Conservation (phyloP, 352 stramenopile genomes). For the Pythium volutum region DNA sequence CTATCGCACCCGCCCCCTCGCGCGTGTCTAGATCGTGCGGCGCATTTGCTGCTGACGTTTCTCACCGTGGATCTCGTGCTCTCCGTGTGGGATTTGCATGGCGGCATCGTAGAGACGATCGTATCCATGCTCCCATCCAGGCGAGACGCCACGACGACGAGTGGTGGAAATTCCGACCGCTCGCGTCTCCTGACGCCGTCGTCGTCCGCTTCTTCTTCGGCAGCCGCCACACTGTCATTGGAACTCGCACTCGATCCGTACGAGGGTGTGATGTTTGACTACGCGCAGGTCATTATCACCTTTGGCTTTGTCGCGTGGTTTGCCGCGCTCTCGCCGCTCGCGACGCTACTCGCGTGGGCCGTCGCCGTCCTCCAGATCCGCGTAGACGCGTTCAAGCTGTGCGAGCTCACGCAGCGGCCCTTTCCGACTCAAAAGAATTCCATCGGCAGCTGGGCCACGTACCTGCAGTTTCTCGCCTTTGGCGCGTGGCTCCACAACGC, state of each 20-base stretch:
- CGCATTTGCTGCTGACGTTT: slow-evolving; percentile 43
- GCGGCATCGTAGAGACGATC: not conserved
- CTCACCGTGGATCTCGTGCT: slow-evolving; percentile 33
- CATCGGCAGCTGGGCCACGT: slow-evolving; percentile 60
- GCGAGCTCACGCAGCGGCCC: slow-evolving; percentile 55
- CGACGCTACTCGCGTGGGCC: slow-evolving; percentile 40
- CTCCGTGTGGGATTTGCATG: slow-evolving; percentile 39
- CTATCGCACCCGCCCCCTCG: not conserved
- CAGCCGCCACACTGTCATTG: slow-evolving; percentile 13
- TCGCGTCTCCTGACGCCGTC: slow-evolving; percentile 8
- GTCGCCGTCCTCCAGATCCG: slow-evolving; percentile 60
- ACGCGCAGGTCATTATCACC: slow-evolving; percentile 61
- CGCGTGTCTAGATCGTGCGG: slow-evolving; percentile 45
- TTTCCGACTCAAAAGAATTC: slow-evolving; percentile 46
- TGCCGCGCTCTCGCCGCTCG: slow-evolving; percentile 39
- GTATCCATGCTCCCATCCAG: not conserved
- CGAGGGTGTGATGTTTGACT: slow-evolving; percentile 75
- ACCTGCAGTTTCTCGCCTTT: slow-evolving; percentile 52
- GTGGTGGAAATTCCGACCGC: not conserved
- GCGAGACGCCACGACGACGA: not conserved
- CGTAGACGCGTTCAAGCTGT: slow-evolving; percentile 62
- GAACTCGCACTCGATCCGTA: slow-evolving; percentile 51
- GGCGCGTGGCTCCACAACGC: slow-evolving; percentile 55
- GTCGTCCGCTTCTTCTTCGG: not conserved
- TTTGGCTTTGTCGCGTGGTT: slow-evolving; percentile 72